Base-by-base conservation (phyloP, 495 filamentous ascomycete species). In the Penicillium paxilli region DNA sequence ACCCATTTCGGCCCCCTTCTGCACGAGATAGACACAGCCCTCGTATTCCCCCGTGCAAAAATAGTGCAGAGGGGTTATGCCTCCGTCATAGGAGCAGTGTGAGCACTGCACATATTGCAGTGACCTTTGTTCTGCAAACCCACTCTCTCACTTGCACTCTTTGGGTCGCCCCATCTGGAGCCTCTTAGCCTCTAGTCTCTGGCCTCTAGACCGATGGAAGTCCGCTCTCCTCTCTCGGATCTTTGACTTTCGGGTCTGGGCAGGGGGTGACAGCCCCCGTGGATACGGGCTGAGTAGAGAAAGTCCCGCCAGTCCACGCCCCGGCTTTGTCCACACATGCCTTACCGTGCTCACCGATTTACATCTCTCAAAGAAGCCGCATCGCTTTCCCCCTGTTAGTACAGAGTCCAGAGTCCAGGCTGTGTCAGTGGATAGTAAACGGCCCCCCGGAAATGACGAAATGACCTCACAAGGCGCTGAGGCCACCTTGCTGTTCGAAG, bases 401-500 rank as follows among this genome's bases (percentile, higher is more conserved):
- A 30, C 6, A 30, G 7, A 12, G n/a, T 14, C 11, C 30, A 4
- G 9, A 0, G 17, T 6, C 8, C 12, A 33, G 21, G 21, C 5
- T 23, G 14, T 6, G 21, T 10, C 10, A 11, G 19, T 42, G 6
- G 10, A 23, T 23, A 38, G 2, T 17, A 37, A 16, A 17, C 33
- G 33, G 19, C 7, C 38, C 40, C 40, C 40, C 40, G 20, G 40
- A 23, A 52, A n/a, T n/a, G n/a, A n/a, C n/a, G n/a, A n/a, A n/a
- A n/a, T 44, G 37, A 51, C 38, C 49, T 42, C 49, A 52, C 10
- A 16, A 26, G 19, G n/a, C 42, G 22, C 23, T n/a, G 17, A 54
- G 44, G 52, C 52, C 52, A 54, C 52, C 37, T 54, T 49, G 47
- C 52, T 17, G 44, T 54, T 54, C 37, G 19, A 44, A 6, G 37